phyloP scores from a whole-genome alignment of 2,329 filamentous ascomycete species.

The Drechslera avenae region DNA sequence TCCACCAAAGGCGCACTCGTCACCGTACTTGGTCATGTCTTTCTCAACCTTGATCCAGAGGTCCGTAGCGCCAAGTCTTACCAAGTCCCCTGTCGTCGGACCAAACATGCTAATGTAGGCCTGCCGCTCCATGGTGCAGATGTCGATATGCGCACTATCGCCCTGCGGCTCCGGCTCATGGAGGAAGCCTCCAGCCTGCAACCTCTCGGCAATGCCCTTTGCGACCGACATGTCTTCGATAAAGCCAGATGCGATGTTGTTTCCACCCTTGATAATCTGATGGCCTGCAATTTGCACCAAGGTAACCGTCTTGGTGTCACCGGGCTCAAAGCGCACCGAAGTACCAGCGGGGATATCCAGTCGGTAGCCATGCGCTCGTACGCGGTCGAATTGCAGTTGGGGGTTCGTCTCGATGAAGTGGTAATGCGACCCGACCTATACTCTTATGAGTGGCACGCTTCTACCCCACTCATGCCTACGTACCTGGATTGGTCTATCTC shows the following conservation, averaged over 20 bases:
- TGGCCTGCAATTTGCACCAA: constrained; percentile 86
- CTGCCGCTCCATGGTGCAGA: constrained; percentile 73
- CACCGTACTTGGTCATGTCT: constrained; percentile 82
- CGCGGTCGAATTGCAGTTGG: constrained; percentile 83
- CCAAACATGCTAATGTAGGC: constrained; percentile 91
- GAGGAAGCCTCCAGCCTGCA: constrained; percentile 77
- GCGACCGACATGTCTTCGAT: constrained; percentile 67
- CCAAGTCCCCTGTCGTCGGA: constrained; percentile 84
- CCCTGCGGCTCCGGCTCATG: constrained; percentile 71
- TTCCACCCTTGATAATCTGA: constrained; percentile 82
- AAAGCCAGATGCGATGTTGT: constrained; percentile 73
- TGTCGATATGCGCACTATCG: constrained; percentile 62
- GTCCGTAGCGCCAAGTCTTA: constrained; percentile 81
- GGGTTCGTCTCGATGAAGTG: constrained; percentile 97
- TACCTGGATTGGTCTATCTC: constrained; percentile 89
- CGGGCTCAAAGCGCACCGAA: constrained; percentile 90
- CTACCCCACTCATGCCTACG: constrained; percentile 7
- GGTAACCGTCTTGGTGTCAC: constrained; percentile 86
- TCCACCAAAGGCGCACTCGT: constrained; percentile 94
- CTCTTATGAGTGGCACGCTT: constrained; percentile 6
- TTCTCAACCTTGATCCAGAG: constrained; percentile 90
- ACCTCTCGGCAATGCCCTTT: constrained; percentile 68
- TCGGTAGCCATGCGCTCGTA: constrained; percentile 79
- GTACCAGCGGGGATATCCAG: constrained; percentile 91
- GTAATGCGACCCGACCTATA: constrained; percentile 83